Evolutionary conservation across 192 early-diverging fungal genomes (phyloP), one percentile per base, ranked within the genome.

Genomic region (Umbelopsis vinacea): DNA sequence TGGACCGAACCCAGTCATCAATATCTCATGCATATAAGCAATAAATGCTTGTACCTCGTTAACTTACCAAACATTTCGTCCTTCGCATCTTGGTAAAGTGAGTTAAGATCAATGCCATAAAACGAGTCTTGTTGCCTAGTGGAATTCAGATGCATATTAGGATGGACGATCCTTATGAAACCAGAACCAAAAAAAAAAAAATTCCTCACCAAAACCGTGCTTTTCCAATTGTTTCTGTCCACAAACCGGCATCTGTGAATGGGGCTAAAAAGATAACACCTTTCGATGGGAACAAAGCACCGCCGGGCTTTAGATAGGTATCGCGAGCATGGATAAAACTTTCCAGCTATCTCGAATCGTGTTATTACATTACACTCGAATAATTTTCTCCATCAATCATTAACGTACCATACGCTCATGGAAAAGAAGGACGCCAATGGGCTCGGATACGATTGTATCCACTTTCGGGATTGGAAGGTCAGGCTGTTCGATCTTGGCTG

Each of bases 381-480:
- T 1, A 3, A 43, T 43, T 4, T n/a, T 43, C 8, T 43, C 40
- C 6, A 12, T 43, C 40, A 43, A 43, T 6, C 0, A 11, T 11
- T 11, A 43, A 63, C 85, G 71, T 71, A 92, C 85, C 97, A 99
- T 99, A 40, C 97, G 89, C 79, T 99, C 97, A 70, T 99, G 97
- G 57, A 99, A 91, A 68, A 99, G 86, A 38, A 99, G 82, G 23
- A 99, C 97, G 48, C 96, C 96, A 75, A 99, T 98, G 14, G 97
- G 97, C 78, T 99, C 97, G 48, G 94, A 95, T 68, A 99, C 91
- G 46, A 99, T 93, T 5, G 93, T 96, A 66, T 99, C 97, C 0
- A 99, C 96, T 76, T 89, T 75, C 5, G 94, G 94, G 10, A 93
- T 82, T 14, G 82, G 76, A 21, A 92, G 70, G 70, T 79, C 70